These are phyloP conservation scores for Desmodesmus armatus DNA, from an alignment of 139 green algal genomes.

Conservation along the genomic window DNA sequence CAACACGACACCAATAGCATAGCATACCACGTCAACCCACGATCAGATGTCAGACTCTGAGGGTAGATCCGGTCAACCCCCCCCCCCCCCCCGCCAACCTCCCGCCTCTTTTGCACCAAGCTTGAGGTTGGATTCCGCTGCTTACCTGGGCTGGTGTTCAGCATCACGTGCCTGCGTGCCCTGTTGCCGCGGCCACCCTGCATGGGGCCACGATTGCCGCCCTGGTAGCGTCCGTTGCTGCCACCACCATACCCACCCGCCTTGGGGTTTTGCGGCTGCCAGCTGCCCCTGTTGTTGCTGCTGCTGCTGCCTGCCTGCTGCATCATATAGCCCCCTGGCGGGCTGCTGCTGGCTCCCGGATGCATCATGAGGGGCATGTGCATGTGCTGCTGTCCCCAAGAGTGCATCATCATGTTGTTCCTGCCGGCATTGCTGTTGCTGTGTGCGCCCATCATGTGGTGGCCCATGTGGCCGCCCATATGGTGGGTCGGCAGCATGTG, in stretches of 20 bases:
- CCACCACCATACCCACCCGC: too few species aligned
- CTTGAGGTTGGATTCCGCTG: constrained; percentile 50
- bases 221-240: neutral
- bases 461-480: neutral
- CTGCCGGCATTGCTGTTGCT: too few species aligned
- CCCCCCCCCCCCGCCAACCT: neutral
- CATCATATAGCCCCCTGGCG: too few species aligned
- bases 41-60: too few species aligned
- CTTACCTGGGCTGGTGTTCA: constrained; percentile 23
- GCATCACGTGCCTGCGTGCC: neutral
- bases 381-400: too few species aligned
- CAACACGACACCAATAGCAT: too few species aligned
- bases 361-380: too few species aligned
- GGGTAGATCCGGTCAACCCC: too few species aligned
- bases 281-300: neutral
- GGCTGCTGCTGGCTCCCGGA: too few species aligned
- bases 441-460: constrained; percentile 4
- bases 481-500: constrained; percentile 24
- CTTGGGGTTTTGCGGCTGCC: neutral
- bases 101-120: neutral
- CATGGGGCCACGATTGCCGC: neutral
- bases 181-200: constrained; percentile 4
- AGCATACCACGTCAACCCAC: too few species aligned
- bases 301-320: constrained; percentile 19
- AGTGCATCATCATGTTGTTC: too few species aligned